Evolutionary conservation across 176 grass and related monocot species (phyloP), one percentile per base, ranked within the genome.

Genomic region (Hordeum marinum): DNA sequence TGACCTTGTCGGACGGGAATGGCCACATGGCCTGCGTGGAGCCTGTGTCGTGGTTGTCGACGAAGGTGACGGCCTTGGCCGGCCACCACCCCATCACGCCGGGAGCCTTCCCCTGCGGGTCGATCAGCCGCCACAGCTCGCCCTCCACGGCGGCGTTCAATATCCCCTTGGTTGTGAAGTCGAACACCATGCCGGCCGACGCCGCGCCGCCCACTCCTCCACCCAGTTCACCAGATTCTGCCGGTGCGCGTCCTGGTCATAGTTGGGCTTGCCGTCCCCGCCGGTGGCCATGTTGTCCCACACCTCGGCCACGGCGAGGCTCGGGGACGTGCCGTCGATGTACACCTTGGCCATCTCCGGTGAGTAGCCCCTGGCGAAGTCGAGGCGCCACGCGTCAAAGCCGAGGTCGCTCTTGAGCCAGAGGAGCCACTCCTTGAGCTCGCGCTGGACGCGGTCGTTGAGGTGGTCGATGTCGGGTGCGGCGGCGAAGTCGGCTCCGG

Each of bases 11-110:
- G 23, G 91, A 63, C 10, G 91, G 94, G 79, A 96, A 96, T 0
- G 94, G 94, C 91, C 91, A 93, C 66, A 63, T 11, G 13, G 61
- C 52, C 80, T 93, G 94, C 58, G 94, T 96, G 1, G 94, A 96
- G 18, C 94, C 91, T 0, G 94, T 96, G 76, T 96, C 94, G 46
- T 95, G 94, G 85, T 96, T 96, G 68, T 96, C 89, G 66, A 96
- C 79, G 81, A 94, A 90, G n/a, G 94, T 97, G 71, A 93, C 89
- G 40, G 94, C 89, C 89, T 84, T 94, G 17, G 79, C 91, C 1
- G 91, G 79, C 81, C 78, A 88, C 89, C 85, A 86, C 0, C 94
- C 94, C 11, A 97, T 82, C 75, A 97, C 65, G 0, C 94, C 94
- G 1, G 91, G 82, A 0, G 94, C 91, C 63, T 90, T 97, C 35